Evolutionary conservation across 768 basidiomycete genomes (phyloP).

Genomic region (Podaxis mareebaensis): DNA sequence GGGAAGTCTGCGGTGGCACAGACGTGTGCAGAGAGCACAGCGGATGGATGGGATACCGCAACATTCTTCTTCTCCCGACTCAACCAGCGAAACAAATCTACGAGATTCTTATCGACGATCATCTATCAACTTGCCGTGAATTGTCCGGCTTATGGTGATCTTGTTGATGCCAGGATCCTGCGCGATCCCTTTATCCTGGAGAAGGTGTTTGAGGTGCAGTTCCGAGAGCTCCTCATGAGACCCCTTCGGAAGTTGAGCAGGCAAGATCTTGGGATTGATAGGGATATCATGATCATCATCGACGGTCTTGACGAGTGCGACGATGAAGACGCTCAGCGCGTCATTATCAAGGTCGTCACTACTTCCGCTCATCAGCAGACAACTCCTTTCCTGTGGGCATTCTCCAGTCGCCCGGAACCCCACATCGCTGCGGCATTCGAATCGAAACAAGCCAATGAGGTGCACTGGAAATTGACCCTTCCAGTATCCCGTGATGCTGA

Average conservation of each 20-base stretch:
- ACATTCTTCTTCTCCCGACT: neutral
- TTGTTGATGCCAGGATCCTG: neutral
- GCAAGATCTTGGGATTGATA: neutral
- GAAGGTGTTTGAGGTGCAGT: neutral
- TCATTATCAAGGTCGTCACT: constrained; percentile 15
- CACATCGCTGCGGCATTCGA: too few relatives aligned
- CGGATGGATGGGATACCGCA: neutral
- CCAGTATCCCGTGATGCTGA: too few relatives aligned
- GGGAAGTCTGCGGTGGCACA: neutral
- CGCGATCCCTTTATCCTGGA: neutral
- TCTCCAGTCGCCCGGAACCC: too few relatives aligned
- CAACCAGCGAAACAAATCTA: neutral
- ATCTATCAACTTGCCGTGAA: neutral
- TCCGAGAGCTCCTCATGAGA: neutral
- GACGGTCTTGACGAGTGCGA: constrained; percentile 31
- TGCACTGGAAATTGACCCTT: too few relatives aligned
- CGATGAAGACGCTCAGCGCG: constrained; percentile 9
- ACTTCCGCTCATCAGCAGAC: neutral
- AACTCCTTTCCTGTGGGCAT: constrained; percentile 22
- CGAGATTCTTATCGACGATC: neutral
- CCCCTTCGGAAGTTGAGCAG: neutral
- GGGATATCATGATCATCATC: too few relatives aligned
- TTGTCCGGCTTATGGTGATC: neutral
- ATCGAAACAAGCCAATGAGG: too few relatives aligned
- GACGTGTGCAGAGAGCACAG: neutral